A percentile compares a stretch with the other conserved stretches of the same genome.
Evolutionary conservation across 1,284 basidiomycete species (phyloP).

Genomic region (Irpex lacteus): DNA sequence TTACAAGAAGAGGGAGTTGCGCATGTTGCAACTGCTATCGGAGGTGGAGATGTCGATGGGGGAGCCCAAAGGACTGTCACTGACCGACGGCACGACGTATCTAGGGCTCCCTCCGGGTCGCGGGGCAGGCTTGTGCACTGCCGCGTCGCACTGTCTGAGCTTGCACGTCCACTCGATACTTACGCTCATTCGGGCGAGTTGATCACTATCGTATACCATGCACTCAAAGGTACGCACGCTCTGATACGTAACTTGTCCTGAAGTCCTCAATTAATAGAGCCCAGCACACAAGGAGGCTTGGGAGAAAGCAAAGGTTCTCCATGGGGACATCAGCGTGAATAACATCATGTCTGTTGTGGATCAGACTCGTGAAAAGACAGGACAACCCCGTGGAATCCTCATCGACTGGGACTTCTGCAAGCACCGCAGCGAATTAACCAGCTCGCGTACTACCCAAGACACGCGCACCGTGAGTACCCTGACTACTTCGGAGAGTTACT

Average conservation of each 20-base stretch:
- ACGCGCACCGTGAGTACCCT: not conserved
- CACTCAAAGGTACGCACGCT: not conserved
- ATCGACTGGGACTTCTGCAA: conserved; percentile 1
- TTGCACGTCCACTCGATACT: not conserved
- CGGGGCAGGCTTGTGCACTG: not conserved
- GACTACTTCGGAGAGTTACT: not conserved
- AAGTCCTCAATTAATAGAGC: not conserved
- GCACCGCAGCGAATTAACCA: not conserved
- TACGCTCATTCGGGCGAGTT: not conserved
- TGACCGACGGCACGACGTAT: not conserved
- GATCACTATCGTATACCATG: not conserved
- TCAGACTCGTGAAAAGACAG: not conserved
- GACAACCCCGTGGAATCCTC: not conserved
- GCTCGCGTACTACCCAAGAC: not conserved
- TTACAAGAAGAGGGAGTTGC: not conserved
- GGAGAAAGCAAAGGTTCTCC: conserved; percentile 1
- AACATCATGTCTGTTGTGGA: conserved; percentile 3
- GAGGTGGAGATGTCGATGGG: conserved; percentile 3
- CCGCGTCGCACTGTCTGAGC: not conserved
- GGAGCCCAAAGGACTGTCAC: not conserved
- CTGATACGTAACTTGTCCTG: not conserved
- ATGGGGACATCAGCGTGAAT: not conserved
- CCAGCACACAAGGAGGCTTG: conserved; percentile 2
- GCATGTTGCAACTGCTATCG: conserved; percentile 1
- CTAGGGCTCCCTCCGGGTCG: not conserved